These are phyloP conservation scores for Apiospora aurea DNA, from an alignment of 2,329 filamentous ascomycete genomes.

Conservation along the genomic window DNA sequence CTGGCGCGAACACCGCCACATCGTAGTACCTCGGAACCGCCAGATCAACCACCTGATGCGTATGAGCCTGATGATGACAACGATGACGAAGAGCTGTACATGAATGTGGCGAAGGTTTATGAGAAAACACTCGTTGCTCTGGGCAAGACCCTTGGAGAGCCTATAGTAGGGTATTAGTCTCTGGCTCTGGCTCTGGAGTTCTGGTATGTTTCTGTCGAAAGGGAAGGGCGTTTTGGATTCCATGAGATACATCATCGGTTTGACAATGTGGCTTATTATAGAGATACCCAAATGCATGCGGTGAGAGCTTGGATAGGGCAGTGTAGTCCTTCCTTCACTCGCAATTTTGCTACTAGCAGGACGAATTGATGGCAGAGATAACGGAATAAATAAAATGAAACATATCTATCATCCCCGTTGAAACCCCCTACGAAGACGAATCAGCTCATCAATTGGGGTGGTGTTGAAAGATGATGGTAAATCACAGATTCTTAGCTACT, in stretches of 20 bases:
- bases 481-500: no score
- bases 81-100: slow-evolving; percentile 54
- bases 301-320: background rate
- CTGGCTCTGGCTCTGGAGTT: background rate
- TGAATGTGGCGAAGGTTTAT: slow-evolving; percentile 80
- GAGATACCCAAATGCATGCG: slow-evolving; percentile 4
- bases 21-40: background rate
- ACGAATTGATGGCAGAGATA: background rate
- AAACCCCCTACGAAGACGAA: no score
- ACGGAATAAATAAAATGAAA: background rate
- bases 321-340: background rate
- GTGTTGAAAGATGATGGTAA: no score
- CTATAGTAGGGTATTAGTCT: slow-evolving; percentile 27
- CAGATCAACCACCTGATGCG: background rate
- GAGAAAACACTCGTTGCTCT: slow-evolving; percentile 79
- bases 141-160: slow-evolving; percentile 68
- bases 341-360: background rate
- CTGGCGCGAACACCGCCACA: slow-evolving; percentile 17
- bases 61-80: slow-evolving; percentile 34
- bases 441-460: no score
- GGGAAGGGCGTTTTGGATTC: background rate
- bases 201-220: background rate
- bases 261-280: background rate
- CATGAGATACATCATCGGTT: background rate
- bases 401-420: no score